Evolutionary conservation across 345 rosid species (phyloP), one percentile per base, ranked within the genome.

Genomic region (Ceriops zippeliana): DNA sequence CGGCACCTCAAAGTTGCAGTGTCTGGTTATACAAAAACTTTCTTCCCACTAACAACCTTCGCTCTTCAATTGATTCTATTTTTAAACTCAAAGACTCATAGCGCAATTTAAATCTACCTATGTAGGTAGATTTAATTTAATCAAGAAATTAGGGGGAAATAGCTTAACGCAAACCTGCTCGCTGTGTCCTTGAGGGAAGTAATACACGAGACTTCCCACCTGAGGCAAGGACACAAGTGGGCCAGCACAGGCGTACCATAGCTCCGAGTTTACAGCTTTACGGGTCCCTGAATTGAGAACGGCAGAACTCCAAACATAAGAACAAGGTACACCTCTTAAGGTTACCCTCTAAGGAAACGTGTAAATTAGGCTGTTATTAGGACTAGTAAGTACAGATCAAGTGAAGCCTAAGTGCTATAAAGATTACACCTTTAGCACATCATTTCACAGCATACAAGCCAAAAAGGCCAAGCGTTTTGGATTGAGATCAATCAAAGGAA

Each of bases 191-290:
- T 96, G 99, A 77, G 99, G 95, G 71, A 96, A 92, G 73, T 92
- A 96, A 75, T 89, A 87, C 69, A 87, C 97, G 38, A 96, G 90
- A 76, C 92, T 87, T 26, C 99, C 99, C 49, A 96, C 86, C 77
- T 86, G 99, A 78, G 99, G 99, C 72, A 96, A 80, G 67, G 80
- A 86, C 73, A 90, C 99, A 63, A 96, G 88, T 30, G 99, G 99
- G 42, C 99, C 99, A 19, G 99, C 99, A 73, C 98, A 96, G 38
- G 98, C 98, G 70, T 96, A 90, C 99, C 99, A 96, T 53, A 96
- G 79, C 90, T 92, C 97, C 21, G 97, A 87, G 79, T 83, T 90
- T 46, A 96, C 88, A 20, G 85, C 51, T 84, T 85, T 92, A 51
- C 96, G 73, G 51, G 74, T 59, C 38, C 96, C 99, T 90, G 87